Evolutionary conservation across 1,139 yeast genomes (phyloP), one percentile per base, ranked within the genome.

Genomic region (Diutina sp.): DNA sequence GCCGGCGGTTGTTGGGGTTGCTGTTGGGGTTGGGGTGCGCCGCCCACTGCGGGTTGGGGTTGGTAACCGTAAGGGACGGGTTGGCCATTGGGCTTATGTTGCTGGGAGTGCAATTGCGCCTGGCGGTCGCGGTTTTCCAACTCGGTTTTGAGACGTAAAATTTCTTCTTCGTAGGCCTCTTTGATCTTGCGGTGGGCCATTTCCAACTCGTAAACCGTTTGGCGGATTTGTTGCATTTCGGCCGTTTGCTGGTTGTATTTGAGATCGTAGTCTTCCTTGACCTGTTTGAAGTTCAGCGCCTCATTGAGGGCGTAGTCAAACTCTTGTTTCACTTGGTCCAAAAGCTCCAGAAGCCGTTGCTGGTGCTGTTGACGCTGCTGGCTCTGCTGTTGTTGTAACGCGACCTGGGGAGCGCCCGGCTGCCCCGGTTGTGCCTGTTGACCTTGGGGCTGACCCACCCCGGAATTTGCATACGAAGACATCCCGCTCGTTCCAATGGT

Each of bases 141-240:
- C 68, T 90, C 97, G 59, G 87, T 84, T 69, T 91, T 90, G 69
- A 91, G 79, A 62, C 95, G 79, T 67, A 83, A 77, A 60, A 93
- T 88, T 70, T 93, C 98, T 65, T 89, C 96, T 69, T 91, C 97
- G 70, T 93, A 93, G 55, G 95, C 91, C 66, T 91, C 98, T 73
- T 91, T 91, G 80, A 93, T 89, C 69, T 90, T 89, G 64, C 96
- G 79, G 72, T 93, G 98, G 54, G 96, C 95, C 81, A 87, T 82
- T 69, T 93, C 98, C 65, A 93, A 79, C 69, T 93, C 98, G 67
- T 86, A 90, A 55, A 93, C 96, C 18, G 96, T 89, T 67, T 90
- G 95, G 66, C 97, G 82, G 62, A 93, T 91, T 69, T 89, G 96
- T 67, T 90, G 95, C 84, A 93, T 86, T 70, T 93, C 99, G 56